Evolutionary conservation across 169 alveolate species (phyloP), one percentile per base, ranked within the genome.

Genomic region (Plasmodium malariae): DNA sequence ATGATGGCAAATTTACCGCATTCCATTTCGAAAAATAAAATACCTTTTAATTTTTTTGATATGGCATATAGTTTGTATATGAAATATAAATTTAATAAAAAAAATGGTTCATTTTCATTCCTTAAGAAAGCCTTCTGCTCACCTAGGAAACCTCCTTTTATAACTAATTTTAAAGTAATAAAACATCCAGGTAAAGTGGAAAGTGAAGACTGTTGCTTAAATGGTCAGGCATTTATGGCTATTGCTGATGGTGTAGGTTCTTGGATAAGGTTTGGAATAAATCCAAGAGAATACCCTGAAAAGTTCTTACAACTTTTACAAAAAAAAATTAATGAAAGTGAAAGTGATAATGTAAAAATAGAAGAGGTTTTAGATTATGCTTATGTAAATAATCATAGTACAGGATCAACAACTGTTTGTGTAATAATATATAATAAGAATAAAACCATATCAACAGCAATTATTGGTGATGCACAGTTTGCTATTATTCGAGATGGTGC

Each of bases 181-280:
- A 76, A 76, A 62, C 74, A 62, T n/a, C 89, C 89, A 40, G 68
- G 43, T 55, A 62, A 62, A 45, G 51, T 3, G 32, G 74, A 76
- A 76, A 76, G 70, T 76, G 74, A 76, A 28, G 89, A 63, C 28
- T 62, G 74, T 67, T 76, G 89, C 62, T 62, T 76, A 21, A 76
- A 76, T 62, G 89, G 74, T 2, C 14, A 76, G 3, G 74, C 28
- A 0, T 76, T 60, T 43, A 76, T 76, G 74, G 76, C 74, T 21
- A 45, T 76, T 45, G 89, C 89, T 62, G 89, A 62, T 62, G 78
- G 78, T 12, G 67, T 45, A 36, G 70, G 78, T n/a, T 30, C 76
- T 2, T 34, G 67, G 76, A 28, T 60, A n/a, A 76, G 36, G 54
- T 63, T 55, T 54, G 87, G 87, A 0, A 28, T 76, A 62, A 48